phyloP scores from a whole-genome alignment of 2,329 filamentous ascomycete genomes.

The Arthrobotrys megalospora region DNA sequence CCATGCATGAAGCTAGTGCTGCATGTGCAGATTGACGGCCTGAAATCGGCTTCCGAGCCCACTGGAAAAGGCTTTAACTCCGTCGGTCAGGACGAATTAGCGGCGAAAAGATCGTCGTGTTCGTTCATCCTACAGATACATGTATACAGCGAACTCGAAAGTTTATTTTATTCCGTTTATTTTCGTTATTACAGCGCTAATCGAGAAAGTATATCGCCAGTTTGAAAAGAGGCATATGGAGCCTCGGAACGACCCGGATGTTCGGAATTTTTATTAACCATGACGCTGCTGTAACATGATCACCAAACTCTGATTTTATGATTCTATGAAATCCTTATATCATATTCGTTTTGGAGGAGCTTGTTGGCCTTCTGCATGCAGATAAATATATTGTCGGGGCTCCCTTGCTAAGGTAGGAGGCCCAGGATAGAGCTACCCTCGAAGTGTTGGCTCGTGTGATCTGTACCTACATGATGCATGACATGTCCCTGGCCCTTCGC shows the following conservation, averaged over 20 bases:
- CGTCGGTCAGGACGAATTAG: constrained; percentile 9
- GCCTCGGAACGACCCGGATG: constrained; percentile 56
- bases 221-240: constrained; percentile 34
- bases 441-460: constrained; percentile 21
- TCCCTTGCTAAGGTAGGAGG: constrained; percentile 3
- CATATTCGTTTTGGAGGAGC: constrained; percentile 25
- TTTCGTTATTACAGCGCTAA: background rate
- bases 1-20: constrained; percentile 56
- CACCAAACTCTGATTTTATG: constrained; percentile 29
- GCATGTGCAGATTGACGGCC: constrained; percentile 41
- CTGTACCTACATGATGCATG: constrained; percentile 34
- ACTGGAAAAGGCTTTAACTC: constrained; percentile 11
- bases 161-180: constrained; percentile 16
- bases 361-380: constrained; percentile 23
- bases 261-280: constrained; percentile 28
- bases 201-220: constrained; percentile 3
- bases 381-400: background rate
- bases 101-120: constrained; percentile 2
- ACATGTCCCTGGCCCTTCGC: constrained; percentile 10
- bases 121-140: constrained; percentile 10
- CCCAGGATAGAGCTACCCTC: background rate
- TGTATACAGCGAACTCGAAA: background rate
- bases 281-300: constrained; percentile 30
- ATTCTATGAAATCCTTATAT: constrained; percentile 43
- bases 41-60: background rate